Percentiles rank a stretch among this genome's conserved stretches.
phyloP scores from a whole-genome alignment of 1,284 basidiomycete species.

The Cerrena zonata region DNA sequence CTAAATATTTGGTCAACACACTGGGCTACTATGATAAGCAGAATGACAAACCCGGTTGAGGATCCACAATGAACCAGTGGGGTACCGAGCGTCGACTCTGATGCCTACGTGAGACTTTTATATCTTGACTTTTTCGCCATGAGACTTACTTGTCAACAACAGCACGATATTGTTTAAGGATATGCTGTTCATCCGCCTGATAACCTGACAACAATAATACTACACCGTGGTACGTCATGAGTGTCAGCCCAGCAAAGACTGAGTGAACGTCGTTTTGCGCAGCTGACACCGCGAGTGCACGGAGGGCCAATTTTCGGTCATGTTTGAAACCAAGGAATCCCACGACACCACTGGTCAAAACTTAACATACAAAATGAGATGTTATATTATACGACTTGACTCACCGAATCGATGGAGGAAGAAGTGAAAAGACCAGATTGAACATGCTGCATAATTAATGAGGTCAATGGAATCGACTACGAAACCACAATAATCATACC shows the following conservation, averaged over 20 bases:
- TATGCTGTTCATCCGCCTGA: slow-evolving; percentile 63
- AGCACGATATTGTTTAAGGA: slow-evolving; percentile 54
- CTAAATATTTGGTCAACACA: slow-evolving; percentile 28
- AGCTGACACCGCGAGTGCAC: slow-evolving; percentile 62
- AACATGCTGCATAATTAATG: slow-evolving; percentile 54
- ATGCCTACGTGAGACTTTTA: not conserved
- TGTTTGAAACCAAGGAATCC: slow-evolving; percentile 71
- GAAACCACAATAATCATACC: slow-evolving; percentile 15
- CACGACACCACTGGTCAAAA: slow-evolving; percentile 52
- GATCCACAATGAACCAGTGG: slow-evolving; percentile 68
- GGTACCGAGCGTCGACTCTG: slow-evolving; percentile 53
- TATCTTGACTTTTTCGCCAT: not conserved
- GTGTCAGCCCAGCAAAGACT: slow-evolving; percentile 70
- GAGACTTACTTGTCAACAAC: slow-evolving; percentile 51
- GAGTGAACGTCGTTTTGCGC: slow-evolving; percentile 62
- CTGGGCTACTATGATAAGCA: not conserved
- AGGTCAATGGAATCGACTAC: slow-evolving; percentile 21
- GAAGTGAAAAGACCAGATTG: slow-evolving; percentile 69
- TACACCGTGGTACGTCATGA: slow-evolving; percentile 74
- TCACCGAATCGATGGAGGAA: slow-evolving; percentile 65
- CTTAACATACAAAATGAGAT: not conserved
- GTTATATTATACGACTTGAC: slow-evolving; percentile 17
- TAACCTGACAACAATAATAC: slow-evolving; percentile 66
- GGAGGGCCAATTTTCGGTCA: slow-evolving; percentile 61
- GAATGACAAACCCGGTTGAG: slow-evolving; percentile 52